Evolutionary conservation across 83 land plant genomes (phyloP).

Genomic region (Picea mariana): DNA sequence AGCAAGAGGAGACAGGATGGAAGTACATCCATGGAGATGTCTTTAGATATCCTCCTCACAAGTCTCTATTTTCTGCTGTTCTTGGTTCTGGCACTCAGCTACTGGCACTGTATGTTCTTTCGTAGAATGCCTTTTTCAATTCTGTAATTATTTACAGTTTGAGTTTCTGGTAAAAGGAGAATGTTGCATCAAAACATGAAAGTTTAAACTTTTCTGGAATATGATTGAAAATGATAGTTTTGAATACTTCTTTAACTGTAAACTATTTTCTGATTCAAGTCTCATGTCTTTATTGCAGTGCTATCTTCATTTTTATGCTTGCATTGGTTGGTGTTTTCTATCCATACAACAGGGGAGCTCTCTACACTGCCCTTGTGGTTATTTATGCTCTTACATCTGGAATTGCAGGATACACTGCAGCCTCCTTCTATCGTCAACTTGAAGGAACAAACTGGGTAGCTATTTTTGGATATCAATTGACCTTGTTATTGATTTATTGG

Average conservation of each 20-base stretch:
- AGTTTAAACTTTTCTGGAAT: no score
- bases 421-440: slow-evolving; percentile 55
- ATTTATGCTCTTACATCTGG: slow-evolving; percentile 79
- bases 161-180: no score
- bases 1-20: slow-evolving; percentile 61
- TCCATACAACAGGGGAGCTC: slow-evolving; percentile 70
- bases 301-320: slow-evolving; percentile 64
- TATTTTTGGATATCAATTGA: no score
- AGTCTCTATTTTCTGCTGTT: slow-evolving; percentile 45
- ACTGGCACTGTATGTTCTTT: no score
- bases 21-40: slow-evolving; percentile 61
- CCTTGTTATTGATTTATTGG: no score
- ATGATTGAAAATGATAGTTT: no score
- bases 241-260: no score
- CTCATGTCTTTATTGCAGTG: no score
- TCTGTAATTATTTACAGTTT: no score
- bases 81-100: slow-evolving; percentile 55
- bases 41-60: slow-evolving; percentile 43
- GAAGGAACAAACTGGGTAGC: slow-evolving; percentile 57
- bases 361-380: slow-evolving; percentile 65
- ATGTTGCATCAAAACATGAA: no score
- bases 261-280: no score
- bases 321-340: slow-evolving; percentile 75
- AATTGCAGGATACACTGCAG: slow-evolving; percentile 65
- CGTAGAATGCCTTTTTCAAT: no score